A percentile compares a stretch with the other conserved stretches of the same genome.
Conservation (phyloP, 1,284 basidiomycete species). For the Testicularia cyperi region DNA sequence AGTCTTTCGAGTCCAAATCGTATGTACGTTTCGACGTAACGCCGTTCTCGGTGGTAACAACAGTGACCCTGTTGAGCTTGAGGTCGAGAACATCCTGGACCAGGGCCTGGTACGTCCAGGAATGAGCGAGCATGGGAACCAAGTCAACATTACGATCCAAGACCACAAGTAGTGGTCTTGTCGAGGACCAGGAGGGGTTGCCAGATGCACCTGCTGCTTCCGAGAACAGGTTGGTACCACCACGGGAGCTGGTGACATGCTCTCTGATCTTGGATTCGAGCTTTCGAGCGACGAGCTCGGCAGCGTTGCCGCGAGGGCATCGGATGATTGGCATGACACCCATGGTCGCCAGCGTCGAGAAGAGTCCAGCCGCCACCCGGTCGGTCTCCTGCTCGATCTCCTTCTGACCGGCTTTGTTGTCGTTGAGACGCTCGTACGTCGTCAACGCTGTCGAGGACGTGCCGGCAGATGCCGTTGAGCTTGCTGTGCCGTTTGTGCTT, state of each 20-base stretch:
- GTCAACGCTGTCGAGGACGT: slow-evolving; percentile 54
- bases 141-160: slow-evolving; percentile 94
- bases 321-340: slow-evolving; percentile 93
- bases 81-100: slow-evolving; percentile 97
- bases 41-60: slow-evolving; percentile 61
- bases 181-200: slow-evolving; percentile 21
- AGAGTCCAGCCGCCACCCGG: slow-evolving; percentile 83
- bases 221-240: slow-evolving; percentile 58
- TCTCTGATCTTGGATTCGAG: slow-evolving; percentile 90
- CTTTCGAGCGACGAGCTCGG: slow-evolving; percentile 96
- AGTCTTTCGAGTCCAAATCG: slow-evolving; percentile 96
- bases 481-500: slow-evolving; percentile 17
- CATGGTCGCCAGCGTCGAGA: slow-evolving; percentile 88
- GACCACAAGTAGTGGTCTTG: slow-evolving; percentile 71
- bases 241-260: slow-evolving; percentile 74
- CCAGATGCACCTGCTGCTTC: slow-evolving; percentile 23
- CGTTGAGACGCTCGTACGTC: slow-evolving; percentile 83
- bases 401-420: slow-evolving; percentile 84
- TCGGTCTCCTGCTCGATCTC: slow-evolving; percentile 93
- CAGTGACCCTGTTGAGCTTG: slow-evolving; percentile 90
- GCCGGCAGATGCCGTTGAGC: slow-evolving; percentile 32
- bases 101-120: slow-evolving; percentile 98
- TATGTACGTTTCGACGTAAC: slow-evolving; percentile 64
- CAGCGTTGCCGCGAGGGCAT: slow-evolving; percentile 90
- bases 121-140: slow-evolving; percentile 90